Evolutionary conservation across 805 yeast genomes (phyloP).

Genomic region (Millerozyma miso): DNA sequence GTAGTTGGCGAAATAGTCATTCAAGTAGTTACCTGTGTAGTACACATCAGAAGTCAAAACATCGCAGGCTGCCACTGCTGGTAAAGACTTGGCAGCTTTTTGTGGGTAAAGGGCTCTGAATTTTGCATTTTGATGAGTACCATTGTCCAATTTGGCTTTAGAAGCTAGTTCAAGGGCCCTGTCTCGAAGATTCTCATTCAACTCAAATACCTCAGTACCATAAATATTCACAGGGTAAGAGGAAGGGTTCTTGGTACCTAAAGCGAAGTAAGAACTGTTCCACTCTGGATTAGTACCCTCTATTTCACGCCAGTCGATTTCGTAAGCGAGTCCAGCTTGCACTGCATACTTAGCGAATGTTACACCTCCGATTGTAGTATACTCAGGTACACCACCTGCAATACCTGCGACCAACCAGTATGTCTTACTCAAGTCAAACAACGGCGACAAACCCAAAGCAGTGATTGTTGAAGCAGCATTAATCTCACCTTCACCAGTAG

Average conservation of each 20-base stretch:
- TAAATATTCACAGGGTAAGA: conserved; percentile 52
- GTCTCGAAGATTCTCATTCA: conserved; percentile 56
- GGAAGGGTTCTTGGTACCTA: conserved; percentile 46
- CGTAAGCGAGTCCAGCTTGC: conserved; percentile 57
- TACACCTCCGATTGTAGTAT: conserved; percentile 56
- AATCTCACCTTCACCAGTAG: conserved; percentile 68
- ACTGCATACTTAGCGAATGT: conserved; percentile 59
- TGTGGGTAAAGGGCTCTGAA: conserved; percentile 47
- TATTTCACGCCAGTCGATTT: conserved; percentile 48
- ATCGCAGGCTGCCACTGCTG: conserved; percentile 52
- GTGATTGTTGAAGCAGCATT: conserved; percentile 60
- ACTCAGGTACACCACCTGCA: conserved; percentile 58
- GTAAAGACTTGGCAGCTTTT: conserved; percentile 47
- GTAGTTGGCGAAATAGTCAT: conserved; percentile 46
- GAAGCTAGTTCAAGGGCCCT: conserved; percentile 52
- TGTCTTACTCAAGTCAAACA: conserved; percentile 55
- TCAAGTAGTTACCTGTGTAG: conserved; percentile 51
- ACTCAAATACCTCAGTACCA: conserved; percentile 63
- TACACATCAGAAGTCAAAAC: conserved; percentile 57
- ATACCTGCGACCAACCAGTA: conserved; percentile 64
- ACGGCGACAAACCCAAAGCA: conserved; percentile 50
- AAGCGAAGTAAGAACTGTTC: conserved; percentile 58
- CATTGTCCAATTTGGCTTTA: conserved; percentile 40
- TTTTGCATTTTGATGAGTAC: conserved; percentile 39
- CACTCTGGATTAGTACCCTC: conserved; percentile 39